Conservation (phyloP, 257 asterid species). For the Striga asiatica region DNA sequence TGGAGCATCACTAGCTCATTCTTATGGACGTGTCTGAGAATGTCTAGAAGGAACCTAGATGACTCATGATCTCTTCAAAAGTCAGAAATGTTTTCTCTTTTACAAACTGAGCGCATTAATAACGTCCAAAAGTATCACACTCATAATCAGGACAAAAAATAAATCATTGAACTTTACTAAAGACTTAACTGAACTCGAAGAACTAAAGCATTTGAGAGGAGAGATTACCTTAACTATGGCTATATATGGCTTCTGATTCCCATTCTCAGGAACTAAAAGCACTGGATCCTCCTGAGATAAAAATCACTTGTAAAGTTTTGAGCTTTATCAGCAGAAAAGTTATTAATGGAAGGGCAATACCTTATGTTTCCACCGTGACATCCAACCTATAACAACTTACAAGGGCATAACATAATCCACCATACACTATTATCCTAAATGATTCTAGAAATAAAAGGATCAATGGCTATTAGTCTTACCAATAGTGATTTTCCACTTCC, state of each 20-base stretch:
- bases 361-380: background rate
- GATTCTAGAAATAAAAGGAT: background rate
- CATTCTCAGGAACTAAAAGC: slow-evolving; percentile 61
- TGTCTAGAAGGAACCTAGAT: background rate
- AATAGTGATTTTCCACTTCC: background rate
- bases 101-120: background rate
- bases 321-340: slow-evolving; percentile 6
- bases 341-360: background rate
- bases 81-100: background rate
- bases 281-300: slow-evolving; percentile 72
- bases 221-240: slow-evolving; percentile 80
- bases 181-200: background rate
- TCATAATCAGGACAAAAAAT: background rate
- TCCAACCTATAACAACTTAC: background rate
- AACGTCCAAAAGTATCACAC: background rate
- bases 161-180: background rate
- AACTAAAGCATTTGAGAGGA: slow-evolving; percentile 5
- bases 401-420: background rate
- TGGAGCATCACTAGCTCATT: background rate
- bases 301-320: slow-evolving; percentile 11
- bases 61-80: background rate
- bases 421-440: slow-evolving; percentile 1
- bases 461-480: background rate
- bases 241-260: slow-evolving; percentile 69
- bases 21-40: background rate